Conservation (phyloP, 2,329 filamentous ascomycete species). For the Rachicladosporium sp. region DNA sequence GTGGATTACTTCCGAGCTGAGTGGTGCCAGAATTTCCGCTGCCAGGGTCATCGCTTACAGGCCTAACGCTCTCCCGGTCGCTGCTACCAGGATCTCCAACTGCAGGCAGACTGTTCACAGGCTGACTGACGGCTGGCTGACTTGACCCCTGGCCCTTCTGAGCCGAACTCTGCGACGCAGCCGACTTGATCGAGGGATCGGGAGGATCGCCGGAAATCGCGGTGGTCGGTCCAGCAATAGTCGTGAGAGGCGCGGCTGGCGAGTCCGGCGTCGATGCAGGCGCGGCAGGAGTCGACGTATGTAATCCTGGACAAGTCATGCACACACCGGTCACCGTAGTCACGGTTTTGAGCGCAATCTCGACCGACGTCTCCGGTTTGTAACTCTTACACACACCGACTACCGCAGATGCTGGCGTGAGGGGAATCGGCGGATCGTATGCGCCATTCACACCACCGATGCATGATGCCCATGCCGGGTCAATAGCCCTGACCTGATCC, state of each 20-base stretch:
- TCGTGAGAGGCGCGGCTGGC: not conserved
- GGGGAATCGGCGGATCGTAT: conserved; percentile 3
- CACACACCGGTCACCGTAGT: not conserved
- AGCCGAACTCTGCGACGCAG: no score
- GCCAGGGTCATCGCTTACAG: no score
- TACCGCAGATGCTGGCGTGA: not conserved
- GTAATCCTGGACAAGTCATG: not conserved
- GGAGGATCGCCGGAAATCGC: no score
- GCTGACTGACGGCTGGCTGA: no score
- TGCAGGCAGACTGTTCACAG: no score
- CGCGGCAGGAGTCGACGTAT: not conserved
- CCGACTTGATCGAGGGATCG: no score
- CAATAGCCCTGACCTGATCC: not conserved
- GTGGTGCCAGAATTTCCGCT: no score
- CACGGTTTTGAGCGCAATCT: not conserved
- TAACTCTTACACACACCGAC: no score
- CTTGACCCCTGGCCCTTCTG: no score
- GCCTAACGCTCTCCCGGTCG: no score
- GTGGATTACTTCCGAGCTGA: not conserved
- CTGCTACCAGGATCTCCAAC: no score
- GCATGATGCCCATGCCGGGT: conserved; percentile 1
- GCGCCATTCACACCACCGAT: conserved; percentile 1
- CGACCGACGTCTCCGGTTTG: no score
- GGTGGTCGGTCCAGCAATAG: not conserved
- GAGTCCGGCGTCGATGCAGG: not conserved